These are phyloP conservation scores for Alternaria brassicicola DNA, from an alignment of 2,329 filamentous ascomycete species.

Conservation along the genomic window DNA sequence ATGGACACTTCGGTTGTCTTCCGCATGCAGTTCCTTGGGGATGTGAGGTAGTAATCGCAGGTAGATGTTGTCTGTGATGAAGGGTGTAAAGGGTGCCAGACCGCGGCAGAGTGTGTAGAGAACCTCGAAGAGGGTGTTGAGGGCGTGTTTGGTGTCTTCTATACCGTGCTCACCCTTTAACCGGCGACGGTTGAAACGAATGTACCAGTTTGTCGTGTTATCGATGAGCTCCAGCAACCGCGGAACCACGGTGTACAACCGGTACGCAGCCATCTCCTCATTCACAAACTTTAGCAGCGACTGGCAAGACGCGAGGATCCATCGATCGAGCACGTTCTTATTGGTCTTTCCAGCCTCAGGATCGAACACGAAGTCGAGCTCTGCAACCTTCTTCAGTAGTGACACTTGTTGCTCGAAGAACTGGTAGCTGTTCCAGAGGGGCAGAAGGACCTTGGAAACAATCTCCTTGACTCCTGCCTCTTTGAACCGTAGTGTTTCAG, in stretches of 20 bases:
- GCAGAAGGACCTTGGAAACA: conserved; percentile 86
- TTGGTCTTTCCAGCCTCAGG: conserved; percentile 76
- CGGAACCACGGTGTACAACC: conserved; percentile 84
- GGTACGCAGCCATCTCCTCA: conserved; percentile 81
- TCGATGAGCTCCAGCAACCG: conserved; percentile 83
- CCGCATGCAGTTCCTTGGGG: conserved; percentile 69
- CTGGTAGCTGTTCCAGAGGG: conserved; percentile 95
- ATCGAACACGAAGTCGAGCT: conserved; percentile 78
- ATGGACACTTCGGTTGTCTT: conserved; percentile 86
- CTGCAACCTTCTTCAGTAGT: conserved; percentile 83
- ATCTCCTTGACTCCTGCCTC: conserved; percentile 93
- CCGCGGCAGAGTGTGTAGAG: conserved; percentile 86
- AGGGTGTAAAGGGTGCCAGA: conserved; percentile 92
- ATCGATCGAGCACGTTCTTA: conserved; percentile 92
- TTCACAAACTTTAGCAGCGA: conserved; percentile 91
- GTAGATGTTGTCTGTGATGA: conserved; percentile 95
- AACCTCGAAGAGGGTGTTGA: conserved; percentile 94
- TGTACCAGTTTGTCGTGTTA: conserved; percentile 99
- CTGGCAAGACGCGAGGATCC: conserved; percentile 92
- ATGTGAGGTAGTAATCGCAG: conserved; percentile 81
- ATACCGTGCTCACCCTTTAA: conserved; percentile 88
- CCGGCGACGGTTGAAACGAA: conserved; percentile 88
- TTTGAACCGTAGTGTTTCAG: conserved; percentile 89
- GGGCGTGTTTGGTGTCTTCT: conserved; percentile 84
- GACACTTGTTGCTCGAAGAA: conserved; percentile 91